Evolutionary conservation across 176 grass and related monocot genomes (phyloP), one percentile per base, ranked within the genome.

Genomic region (Melocanna baccifera): DNA sequence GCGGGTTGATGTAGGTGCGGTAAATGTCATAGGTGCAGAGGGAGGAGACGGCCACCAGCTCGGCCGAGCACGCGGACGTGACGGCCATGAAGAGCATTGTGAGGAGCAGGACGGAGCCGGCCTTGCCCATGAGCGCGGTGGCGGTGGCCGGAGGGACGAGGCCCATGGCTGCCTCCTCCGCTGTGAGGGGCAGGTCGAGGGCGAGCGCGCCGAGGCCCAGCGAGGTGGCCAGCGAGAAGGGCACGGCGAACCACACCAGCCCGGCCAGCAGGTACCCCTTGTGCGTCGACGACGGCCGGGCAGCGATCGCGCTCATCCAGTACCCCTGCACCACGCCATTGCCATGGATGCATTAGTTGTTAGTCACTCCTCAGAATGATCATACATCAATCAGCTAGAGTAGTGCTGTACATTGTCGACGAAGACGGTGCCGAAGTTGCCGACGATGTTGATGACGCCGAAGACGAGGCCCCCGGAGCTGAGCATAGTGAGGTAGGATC

Each of bases 61-160:
- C 90, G 20, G 92, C 75, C 4, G 92, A 94, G 15, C 92, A 87
- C 5, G 90, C 87, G 42, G 92, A 94, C 22, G 92, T 94, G 62
- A 94, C 90, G 75, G 92, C 92, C 92, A 94, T 94, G 87, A 94
- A 92, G 72, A 92, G 90, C 92, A 94, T 92, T n/a, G 92, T 92
- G 28, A 94, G 92, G 9, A 94, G 87, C 43, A 94, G 90, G 40
- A 94, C 82, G 73, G 90, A 94, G 51, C 92, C 92, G 19, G 82
- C 51, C 67, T 92, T 92, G 65, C 92, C 90, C 90, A 94, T 86
- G 73, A 92, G 81, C 28, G 92, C 90, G 9, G 80, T 90, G 12
- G 92, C 92, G 40, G 92, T 92, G 64, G 92, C 92, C 70, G 92
- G 74, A 52, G 92, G 92, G 70, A 92, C 92, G 82, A 94, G 90